Evolutionary conservation across 2,329 filamentous ascomycete genomes (phyloP).

Genomic region (Stachybotrys chlorohalonatus): DNA sequence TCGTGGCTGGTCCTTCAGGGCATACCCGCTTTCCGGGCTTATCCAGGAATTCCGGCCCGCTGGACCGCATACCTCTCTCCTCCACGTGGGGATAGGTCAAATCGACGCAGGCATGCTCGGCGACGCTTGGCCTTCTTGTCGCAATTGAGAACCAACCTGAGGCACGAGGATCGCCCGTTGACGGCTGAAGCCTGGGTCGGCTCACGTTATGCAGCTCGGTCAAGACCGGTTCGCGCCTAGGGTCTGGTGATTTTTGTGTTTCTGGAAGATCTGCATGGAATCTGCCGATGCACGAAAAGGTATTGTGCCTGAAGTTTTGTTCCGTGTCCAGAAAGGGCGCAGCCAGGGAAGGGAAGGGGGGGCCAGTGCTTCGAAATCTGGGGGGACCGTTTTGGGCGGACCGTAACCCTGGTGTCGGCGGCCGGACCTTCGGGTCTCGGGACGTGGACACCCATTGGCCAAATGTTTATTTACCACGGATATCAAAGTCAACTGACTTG

Average conservation of each 20-base stretch:
- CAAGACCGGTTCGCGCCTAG: neutral
- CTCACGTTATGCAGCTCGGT: neutral
- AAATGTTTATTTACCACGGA: neutral
- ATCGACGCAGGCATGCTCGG: neutral
- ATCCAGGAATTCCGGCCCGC: neutral
- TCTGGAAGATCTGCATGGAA: neutral
- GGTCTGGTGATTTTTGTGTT: neutral
- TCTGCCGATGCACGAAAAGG: neutral
- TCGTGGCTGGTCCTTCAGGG: neutral
- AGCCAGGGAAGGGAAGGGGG: neutral
- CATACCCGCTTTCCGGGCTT: neutral
- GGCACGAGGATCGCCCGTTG: too few species aligned
- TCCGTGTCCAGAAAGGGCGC: neutral
- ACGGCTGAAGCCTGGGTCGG: too few species aligned
- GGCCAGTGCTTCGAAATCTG: neutral
- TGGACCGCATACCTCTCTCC: neutral
- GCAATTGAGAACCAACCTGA: too few species aligned
- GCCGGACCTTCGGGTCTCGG: constrained; percentile 5
- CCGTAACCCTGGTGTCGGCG: neutral
- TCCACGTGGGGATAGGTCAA: neutral
- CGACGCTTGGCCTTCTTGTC: neutral
- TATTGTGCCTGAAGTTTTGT: neutral
- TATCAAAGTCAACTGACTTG: neutral
- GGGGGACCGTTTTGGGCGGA: neutral
- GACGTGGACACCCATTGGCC: constrained; percentile 2